phyloP scores from a whole-genome alignment of 345 rosid species.

The Moricandia moricandioides region DNA sequence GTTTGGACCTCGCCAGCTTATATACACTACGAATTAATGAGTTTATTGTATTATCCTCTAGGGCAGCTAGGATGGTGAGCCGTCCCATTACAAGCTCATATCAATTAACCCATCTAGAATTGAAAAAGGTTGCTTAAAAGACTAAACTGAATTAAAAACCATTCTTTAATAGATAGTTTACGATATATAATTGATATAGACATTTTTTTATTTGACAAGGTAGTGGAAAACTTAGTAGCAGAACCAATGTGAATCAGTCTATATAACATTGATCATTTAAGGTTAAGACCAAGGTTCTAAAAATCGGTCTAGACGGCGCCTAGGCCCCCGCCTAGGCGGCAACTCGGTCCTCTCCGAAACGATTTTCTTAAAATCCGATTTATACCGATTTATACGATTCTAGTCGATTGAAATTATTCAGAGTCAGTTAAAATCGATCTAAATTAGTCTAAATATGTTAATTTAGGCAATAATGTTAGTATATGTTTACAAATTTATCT shows the following conservation, averaged over 20 bases:
- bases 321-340: too few species aligned
- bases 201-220: not conserved
- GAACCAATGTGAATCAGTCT: not conserved
- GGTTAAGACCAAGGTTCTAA: not conserved
- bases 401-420: too few species aligned
- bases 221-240: not conserved
- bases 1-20: slow-evolving; percentile 23
- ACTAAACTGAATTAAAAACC: not conserved
- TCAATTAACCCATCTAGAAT: not conserved
- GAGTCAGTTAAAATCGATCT: too few species aligned
- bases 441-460: too few species aligned
- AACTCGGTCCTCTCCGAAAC: too few species aligned
- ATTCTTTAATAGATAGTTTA: not conserved
- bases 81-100: not conserved
- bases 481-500: too few species aligned
- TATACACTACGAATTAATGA: not conserved
- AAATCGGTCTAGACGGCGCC: too few species aligned
- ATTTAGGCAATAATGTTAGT: too few species aligned
- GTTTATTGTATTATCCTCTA: not conserved
- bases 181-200: not conserved
- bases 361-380: too few species aligned
- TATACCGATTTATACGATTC: too few species aligned
- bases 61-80: not conserved
- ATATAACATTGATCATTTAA: not conserved
- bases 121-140: not conserved